Conservation (phyloP, 192 early-diverging fungal species). For the Coemansia biformis region DNA sequence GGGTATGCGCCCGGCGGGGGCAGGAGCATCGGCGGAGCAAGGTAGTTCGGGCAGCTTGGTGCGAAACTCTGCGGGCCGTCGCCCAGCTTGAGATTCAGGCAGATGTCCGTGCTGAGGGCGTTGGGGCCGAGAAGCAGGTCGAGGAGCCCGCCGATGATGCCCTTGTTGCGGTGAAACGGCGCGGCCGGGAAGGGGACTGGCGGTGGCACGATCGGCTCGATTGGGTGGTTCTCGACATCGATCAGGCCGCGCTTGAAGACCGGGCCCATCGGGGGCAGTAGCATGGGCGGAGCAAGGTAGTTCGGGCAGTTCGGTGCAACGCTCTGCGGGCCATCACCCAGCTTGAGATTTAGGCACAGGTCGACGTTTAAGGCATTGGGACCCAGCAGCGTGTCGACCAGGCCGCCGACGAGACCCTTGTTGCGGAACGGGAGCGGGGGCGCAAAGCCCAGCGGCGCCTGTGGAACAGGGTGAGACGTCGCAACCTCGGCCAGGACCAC, state of each 20-base stretch:
- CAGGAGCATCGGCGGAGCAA: constrained; percentile 32
- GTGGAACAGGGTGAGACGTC: constrained; percentile 21
- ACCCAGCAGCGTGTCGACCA: constrained; percentile 36
- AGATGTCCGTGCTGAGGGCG: constrained; percentile 35
- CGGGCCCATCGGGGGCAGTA: constrained; percentile 27
- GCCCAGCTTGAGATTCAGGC: constrained; percentile 45
- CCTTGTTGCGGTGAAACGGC: constrained; percentile 37
- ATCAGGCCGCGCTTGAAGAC: constrained; percentile 44
- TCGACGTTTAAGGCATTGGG: constrained; percentile 38
- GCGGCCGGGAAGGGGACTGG: constrained; percentile 28
- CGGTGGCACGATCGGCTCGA: constrained; percentile 19
- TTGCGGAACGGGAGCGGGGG: constrained; percentile 28
- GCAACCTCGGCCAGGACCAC: constrained; percentile 42
- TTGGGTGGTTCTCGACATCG: constrained; percentile 27
- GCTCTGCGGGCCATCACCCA: constrained; percentile 48
- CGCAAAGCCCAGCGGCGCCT: constrained; percentile 9
- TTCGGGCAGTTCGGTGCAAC: constrained; percentile 43
- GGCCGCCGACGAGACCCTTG: constrained; percentile 41
- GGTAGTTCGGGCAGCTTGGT: constrained; percentile 36
- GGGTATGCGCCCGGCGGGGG: constrained; percentile 34
- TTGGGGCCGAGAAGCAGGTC: constrained; percentile 45
- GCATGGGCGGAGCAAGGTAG: constrained; percentile 36
- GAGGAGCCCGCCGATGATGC: constrained; percentile 33
- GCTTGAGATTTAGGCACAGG: constrained; percentile 42
- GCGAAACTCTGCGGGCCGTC: constrained; percentile 44